These are phyloP conservation scores for Termitomyces sp. DNA, from an alignment of 1,284 basidiomycete species.

Conservation along the genomic window DNA sequence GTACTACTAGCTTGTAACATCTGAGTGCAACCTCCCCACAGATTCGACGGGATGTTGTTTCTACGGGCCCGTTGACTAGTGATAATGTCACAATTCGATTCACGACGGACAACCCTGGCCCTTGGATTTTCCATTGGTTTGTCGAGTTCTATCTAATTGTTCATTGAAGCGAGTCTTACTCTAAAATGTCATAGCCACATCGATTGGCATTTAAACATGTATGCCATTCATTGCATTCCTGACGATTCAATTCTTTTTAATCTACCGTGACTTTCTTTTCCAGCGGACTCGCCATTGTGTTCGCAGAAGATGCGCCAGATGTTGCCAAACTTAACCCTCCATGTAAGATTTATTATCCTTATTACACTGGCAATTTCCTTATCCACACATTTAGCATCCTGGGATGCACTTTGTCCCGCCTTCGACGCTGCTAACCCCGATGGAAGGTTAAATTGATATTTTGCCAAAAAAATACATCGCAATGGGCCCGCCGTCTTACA, in stretches of 20 bases:
- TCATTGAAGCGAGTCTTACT: not conserved
- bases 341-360: not conserved
- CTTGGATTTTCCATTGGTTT: constrained; percentile 16
- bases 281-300: constrained; percentile 8
- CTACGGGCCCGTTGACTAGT: constrained; percentile 26
- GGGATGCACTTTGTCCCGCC: constrained; percentile 3
- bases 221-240: not conserved
- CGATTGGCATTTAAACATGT: constrained; percentile 3
- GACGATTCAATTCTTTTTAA: not conserved
- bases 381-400: not conserved
- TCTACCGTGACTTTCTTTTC: not conserved
- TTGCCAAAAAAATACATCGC: not conserved
- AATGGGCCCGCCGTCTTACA: too few species aligned
- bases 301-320: constrained; percentile 3
- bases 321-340: not conserved
- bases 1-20: not conserved
- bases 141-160: not conserved
- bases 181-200: not conserved
- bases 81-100: constrained; percentile 39
- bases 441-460: not conserved
- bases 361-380: not conserved
- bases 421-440: constrained; percentile 1
- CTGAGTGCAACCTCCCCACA: not conserved
- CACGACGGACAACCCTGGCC: constrained; percentile 19
- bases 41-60: constrained; percentile 16